phyloP scores from a whole-genome alignment of 179 eudicot species.

The Silene vulgaris region DNA sequence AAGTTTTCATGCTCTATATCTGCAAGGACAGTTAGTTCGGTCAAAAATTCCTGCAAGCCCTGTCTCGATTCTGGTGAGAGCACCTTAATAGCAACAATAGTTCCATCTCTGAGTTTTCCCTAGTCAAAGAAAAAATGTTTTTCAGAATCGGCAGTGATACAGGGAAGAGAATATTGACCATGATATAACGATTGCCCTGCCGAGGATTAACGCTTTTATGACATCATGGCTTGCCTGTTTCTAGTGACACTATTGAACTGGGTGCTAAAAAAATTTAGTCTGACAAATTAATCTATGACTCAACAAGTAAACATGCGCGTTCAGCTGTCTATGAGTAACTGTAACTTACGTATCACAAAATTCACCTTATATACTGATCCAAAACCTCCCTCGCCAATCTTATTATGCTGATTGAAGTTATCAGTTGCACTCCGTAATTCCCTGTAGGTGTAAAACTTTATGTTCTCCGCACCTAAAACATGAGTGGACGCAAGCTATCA shows the following conservation, averaged over 20 bases:
- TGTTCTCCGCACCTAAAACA: conserved; percentile 35
- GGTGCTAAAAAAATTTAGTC: background rate
- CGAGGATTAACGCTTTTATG: background rate
- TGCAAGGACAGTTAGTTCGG: conserved; percentile 49
- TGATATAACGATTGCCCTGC: background rate
- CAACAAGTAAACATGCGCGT: background rate
- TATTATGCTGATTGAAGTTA: conserved; percentile 43
- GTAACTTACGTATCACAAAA: conserved; percentile 1
- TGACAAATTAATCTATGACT: background rate
- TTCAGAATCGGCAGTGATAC: conserved; percentile 10
- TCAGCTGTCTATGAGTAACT: background rate
- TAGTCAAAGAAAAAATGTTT: conserved; percentile 21
- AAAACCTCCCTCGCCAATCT: conserved; percentile 70
- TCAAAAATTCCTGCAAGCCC: conserved; percentile 49
- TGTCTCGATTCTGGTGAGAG: conserved; percentile 55
- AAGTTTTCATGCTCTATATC: conserved; percentile 48
- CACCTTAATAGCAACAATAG: conserved; percentile 49
- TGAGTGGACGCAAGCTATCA: conserved; percentile 9
- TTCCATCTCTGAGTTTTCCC: conserved; percentile 53
- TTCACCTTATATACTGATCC: conserved; percentile 70
- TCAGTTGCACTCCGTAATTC: conserved; percentile 47
- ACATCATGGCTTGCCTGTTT: background rate
- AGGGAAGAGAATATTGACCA: background rate
- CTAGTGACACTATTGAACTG: background rate
- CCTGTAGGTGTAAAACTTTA: conserved; percentile 42